Evolutionary conservation across 2,329 filamentous ascomycete species (phyloP).

Genomic region (Helicocarpus griseus): DNA sequence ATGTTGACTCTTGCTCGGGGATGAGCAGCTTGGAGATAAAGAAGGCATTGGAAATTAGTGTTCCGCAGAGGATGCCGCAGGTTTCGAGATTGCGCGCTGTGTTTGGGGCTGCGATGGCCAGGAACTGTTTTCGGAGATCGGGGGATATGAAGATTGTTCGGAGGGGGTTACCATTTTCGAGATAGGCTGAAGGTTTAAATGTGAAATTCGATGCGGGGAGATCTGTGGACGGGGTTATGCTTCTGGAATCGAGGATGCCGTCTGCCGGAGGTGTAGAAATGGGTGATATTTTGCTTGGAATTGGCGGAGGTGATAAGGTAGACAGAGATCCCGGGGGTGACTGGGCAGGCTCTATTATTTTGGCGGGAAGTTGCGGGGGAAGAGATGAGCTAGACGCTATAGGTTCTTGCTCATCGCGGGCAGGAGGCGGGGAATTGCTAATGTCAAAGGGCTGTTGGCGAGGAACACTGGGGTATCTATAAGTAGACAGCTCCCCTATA

Average conservation of each 20-base stretch:
- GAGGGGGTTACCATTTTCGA: conserved; percentile 80
- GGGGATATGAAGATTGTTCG: conserved; percentile 80
- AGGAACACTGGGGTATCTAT: conserved; percentile 37
- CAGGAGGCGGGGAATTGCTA: conserved; percentile 15
- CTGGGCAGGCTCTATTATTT: conserved; percentile 21
- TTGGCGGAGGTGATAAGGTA: conserved; percentile 5
- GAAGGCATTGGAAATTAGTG: conserved; percentile 81
- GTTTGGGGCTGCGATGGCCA: conserved; percentile 64
- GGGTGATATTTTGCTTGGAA: conserved; percentile 17
- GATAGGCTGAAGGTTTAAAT: conserved; percentile 74
- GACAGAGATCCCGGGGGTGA: conserved; percentile 5
- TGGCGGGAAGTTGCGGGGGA: conserved; percentile 32
- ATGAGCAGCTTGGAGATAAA: conserved; percentile 86
- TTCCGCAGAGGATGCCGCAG: conserved; percentile 88
- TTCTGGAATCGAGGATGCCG: conserved; percentile 11
- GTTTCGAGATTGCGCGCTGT: conserved; percentile 80
- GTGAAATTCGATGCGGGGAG: conserved; percentile 51
- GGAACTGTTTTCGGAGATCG: conserved; percentile 62
- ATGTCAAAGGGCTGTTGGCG: conserved; percentile 23
- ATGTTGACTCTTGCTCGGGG: conserved; percentile 79
- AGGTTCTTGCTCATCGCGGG: conserved; percentile 21
- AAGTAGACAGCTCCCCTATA: conserved; percentile 17
- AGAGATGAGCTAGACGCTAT: conserved; percentile 13
- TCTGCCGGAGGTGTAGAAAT: conserved; percentile 20
- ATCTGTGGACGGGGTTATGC: conserved; percentile 16